Base-by-base conservation (phyloP, 164 flowering plant species). In the Nymphaea thermarum region DNA sequence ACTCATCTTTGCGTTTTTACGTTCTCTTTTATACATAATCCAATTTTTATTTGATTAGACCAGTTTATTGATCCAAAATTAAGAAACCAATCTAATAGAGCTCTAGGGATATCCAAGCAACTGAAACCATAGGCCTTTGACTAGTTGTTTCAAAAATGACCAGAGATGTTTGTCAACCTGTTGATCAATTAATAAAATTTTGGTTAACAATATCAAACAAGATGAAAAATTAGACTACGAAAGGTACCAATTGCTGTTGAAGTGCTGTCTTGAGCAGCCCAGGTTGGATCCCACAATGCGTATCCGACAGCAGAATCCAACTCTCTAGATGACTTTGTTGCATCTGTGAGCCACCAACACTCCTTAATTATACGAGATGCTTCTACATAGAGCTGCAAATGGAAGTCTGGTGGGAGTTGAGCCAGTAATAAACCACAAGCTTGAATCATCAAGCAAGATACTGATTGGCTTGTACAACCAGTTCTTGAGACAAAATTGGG, bases 181-280 rank as follows among this genome's bases (percentile, higher is more conserved):
- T 25, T 25, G 36, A 25, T 25, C 36, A 25, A 25, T 1, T 25
- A 25, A 25, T 25, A 25, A 25, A 25, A 25, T 25, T 25, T 25
- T 25, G 11, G 53, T 10, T 45, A 45, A 1, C 53, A 45, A 45
- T 45, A 45, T 45, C 53, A 45, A 45, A 45, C 36, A 25, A 25
- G 53, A 45, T 5, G 53, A 45, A 45, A 5, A 45, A 45, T 45
- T 1, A 5, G 11, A 5, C 5, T 45, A 2, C 68, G 68, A 67
- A 42, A 18, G 66, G 66, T 85, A 93, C 98, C 97, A 74, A 94
- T 85, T 71, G 93, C 92, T 62, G 99, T 91, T 59, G 99, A 94
- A 71, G 99, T 94, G 77, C 88, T 90, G 78, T 94, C 99, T 73
- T 91, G 98, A 66, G 94, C 92, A 76, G 99, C 98, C 93, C 96